Evolutionary conservation across 2,329 filamentous ascomycete genomes (phyloP), one percentile per base, ranked within the genome.

Genomic region (Exophiala sp.): DNA sequence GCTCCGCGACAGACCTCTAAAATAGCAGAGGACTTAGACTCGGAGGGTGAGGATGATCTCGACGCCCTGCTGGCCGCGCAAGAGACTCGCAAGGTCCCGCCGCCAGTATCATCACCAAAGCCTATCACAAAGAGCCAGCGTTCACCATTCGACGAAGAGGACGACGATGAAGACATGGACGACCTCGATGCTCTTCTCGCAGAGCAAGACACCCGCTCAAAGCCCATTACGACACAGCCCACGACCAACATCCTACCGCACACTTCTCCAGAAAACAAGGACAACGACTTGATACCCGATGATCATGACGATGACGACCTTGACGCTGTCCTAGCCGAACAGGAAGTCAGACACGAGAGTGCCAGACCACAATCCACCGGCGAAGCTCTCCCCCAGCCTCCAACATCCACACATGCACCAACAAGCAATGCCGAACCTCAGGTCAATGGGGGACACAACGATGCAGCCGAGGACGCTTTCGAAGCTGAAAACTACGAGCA

Each of bases 51-150:
- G 48, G 63, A 65, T 36, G 62, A 65, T 47, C 60, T 63, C 20
- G 62, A 65, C 52, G 62, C 61, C 11, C 38, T 65, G 24, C 48
- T 65, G 2, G 62, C 62, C n/a, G 57, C 63, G 36, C 59, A 63
- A 35, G 59, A 62, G 39, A 53, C 49, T 16, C 39, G 48, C 29
- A 36, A 48, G n/a, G 36, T 14, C 2, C 42, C 52, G 7, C 42
- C 43, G n/a, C 6, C 43, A 18, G 36, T 24, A 2, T 9, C 52
- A 8, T n/a, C 39, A 20, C 16, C 43, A 11, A 10, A 34, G 11
- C 3, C 24, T 34, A 5, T n/a, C 42, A 35, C 33, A 44, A 32
- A 40, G 18, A 6, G 32, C 56, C 20, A 47, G 11, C 42, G 21
- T 5, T 50, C 52, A 11, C 41, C 42, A 3, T 52, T 57, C 38